phyloP scores from a whole-genome alignment of 2,329 filamentous ascomycete species.

The Golovinomyces cichoracearum region DNA sequence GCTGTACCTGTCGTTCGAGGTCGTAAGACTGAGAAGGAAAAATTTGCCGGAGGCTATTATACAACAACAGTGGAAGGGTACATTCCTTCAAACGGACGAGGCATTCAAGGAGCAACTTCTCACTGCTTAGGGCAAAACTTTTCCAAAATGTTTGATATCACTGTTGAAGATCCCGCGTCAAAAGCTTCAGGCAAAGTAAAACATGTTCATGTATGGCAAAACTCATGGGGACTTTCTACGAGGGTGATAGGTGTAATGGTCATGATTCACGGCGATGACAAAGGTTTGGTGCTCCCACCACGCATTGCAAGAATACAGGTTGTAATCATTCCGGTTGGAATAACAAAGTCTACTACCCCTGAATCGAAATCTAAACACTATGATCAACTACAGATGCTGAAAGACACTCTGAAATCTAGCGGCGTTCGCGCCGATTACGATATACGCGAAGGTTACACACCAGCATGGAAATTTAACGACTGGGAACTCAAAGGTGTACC shows the following conservation, averaged over 20 bases:
- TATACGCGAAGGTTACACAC: constrained; percentile 67
- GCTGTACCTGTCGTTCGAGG: constrained; percentile 88
- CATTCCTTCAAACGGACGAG: constrained; percentile 81
- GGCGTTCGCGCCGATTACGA: constrained; percentile 61
- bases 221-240: constrained; percentile 95
- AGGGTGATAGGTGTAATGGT: constrained; percentile 97
- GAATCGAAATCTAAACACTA: constrained; percentile 56
- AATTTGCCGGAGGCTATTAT: constrained; percentile 90
- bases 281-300: constrained; percentile 78
- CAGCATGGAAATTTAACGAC: constrained; percentile 96
- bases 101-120: constrained; percentile 87
- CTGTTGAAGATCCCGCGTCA: constrained; percentile 64
- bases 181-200: constrained; percentile 48
- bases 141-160: constrained; percentile 97
- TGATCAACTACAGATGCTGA: constrained; percentile 47
- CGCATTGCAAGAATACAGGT: constrained; percentile 67
- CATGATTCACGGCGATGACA: constrained; percentile 91
- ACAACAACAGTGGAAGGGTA: constrained; percentile 94
- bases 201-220: constrained; percentile 82
- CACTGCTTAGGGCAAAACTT: constrained; percentile 90
- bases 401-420: constrained; percentile 39
- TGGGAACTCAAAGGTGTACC: constrained; percentile 95
- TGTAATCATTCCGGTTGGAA: constrained; percentile 72
- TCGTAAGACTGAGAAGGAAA: constrained; percentile 86
- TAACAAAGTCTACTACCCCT: constrained; percentile 63